Base-by-base conservation (phyloP, 345 rosid genomes). In the Hevea brasiliensis region DNA sequence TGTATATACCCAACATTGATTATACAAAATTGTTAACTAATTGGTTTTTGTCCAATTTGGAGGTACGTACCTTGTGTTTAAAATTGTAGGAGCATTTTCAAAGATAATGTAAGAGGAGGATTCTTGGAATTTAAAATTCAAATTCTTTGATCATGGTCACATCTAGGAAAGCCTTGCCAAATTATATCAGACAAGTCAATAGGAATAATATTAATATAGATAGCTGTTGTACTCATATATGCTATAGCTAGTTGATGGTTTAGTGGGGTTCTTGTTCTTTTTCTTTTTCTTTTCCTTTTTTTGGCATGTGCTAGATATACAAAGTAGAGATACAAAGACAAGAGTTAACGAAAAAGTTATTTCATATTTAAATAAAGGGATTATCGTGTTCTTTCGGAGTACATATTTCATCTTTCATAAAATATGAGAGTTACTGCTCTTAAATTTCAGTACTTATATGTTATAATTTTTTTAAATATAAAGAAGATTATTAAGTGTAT, bases 1-100 rank as follows among this genome's bases (percentile, higher is more conserved):
- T 90, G 87, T 71, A 79, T 37, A 32, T 32, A 32, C 37, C 37
- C 37, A 32, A 1, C 37, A 32, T 1, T 32, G 37, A n/a, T n/a
- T n/a, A n/a, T n/a, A n/a, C n/a, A n/a, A n/a, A n/a, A n/a, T n/a
- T n/a, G n/a, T n/a, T n/a, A n/a, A n/a, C n/a, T n/a, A n/a, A n/a
- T n/a, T n/a, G n/a, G n/a, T n/a, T n/a, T n/a, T n/a, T n/a, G n/a
- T n/a, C n/a, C n/a, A 58, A 27, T 18, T 35, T 61, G 0, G 59
- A 8, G 11, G 47, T 47, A 66, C 14, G 8, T 47, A 3, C 17
- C 7, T 23, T 3, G 32, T 7, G 17, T 13, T 51, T 9, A 8
- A 71, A 53, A 63, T 15, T 8, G 18, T 1, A 40, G 51, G 68
- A 73, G 55, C 44, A 51, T 73, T 40, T 63, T 64, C 4, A 29